A percentile compares a stretch with the other conserved stretches of the same genome.
Conservation (phyloP, 2,329 filamentous ascomycete genomes). For the Trichoderma hamatum region DNA sequence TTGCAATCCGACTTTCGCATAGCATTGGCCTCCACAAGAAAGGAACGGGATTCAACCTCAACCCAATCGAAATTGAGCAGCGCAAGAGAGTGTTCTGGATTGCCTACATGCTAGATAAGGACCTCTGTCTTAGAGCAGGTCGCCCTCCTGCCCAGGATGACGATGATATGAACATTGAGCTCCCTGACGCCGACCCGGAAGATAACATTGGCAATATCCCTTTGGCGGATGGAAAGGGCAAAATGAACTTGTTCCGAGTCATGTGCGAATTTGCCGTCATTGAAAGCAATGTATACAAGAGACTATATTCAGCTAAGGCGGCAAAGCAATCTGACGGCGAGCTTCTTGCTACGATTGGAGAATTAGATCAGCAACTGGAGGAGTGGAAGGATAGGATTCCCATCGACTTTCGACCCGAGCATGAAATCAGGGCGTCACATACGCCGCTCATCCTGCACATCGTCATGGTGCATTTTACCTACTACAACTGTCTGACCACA, state of each 20-base stretch:
- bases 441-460: constrained; percentile 93
- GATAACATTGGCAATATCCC: constrained; percentile 97
- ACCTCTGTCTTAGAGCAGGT: constrained; percentile 62
- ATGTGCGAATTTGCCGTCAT: constrained; percentile 93
- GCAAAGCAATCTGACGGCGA: constrained; percentile 91
- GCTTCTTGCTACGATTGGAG: constrained; percentile 91
- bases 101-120: constrained; percentile 67
- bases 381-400: constrained; percentile 97
- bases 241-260: constrained; percentile 91
- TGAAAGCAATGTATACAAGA: constrained; percentile 91
- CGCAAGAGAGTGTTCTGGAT: constrained; percentile 69
- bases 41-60: constrained; percentile 89
- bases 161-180: constrained; percentile 88
- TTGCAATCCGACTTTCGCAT: constrained; percentile 86
- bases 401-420: constrained; percentile 93
- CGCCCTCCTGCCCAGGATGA: constrained; percentile 65
- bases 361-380: constrained; percentile 86
- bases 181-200: constrained; percentile 85
- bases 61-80: constrained; percentile 92
- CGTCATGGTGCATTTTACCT: constrained; percentile 91
- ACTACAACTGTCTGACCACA: constrained; percentile 96
- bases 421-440: constrained; percentile 91
- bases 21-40: constrained; percentile 95
- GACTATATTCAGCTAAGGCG: constrained; percentile 89
- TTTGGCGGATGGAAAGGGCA: constrained; percentile 82